phyloP scores from a whole-genome alignment of 2,329 filamentous ascomycete species.

The Botrytis pseudocinerea region DNA sequence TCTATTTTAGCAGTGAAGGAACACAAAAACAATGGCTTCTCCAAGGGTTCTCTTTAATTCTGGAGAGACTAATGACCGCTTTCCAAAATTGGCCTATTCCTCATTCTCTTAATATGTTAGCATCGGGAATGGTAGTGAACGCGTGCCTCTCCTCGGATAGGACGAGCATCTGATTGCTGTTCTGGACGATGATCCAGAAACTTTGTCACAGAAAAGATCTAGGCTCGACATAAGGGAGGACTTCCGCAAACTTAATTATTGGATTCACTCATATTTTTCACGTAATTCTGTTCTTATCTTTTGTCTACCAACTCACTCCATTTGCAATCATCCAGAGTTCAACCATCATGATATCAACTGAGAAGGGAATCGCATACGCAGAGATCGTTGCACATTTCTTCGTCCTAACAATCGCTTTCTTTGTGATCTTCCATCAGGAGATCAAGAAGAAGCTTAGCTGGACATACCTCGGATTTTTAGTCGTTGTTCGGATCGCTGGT shows the following conservation, averaged over 20 bases:
- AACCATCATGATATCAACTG: conserved; percentile 28
- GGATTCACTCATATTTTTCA: too few relatives aligned
- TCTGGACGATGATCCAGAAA: neutral
- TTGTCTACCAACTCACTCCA: neutral
- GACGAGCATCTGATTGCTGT: neutral
- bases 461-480: conserved; percentile 43
- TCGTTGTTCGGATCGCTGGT: conserved; percentile 38
- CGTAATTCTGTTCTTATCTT: neutral
- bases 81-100: neutral
- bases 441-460: conserved; percentile 41
- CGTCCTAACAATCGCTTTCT: conserved; percentile 26
- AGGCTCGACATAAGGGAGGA: neutral
- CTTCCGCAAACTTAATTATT: too few relatives aligned
- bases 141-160: too few relatives aligned
- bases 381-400: conserved; percentile 34
- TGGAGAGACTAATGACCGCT: neutral
- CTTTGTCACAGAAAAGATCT: too few relatives aligned
- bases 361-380: conserved; percentile 34
- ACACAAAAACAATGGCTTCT: too few relatives aligned
- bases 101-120: neutral
- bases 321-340: too few relatives aligned
- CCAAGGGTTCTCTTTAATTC: neutral
- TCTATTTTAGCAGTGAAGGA: neutral
- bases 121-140: neutral
- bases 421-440: conserved; percentile 34